phyloP scores from a whole-genome alignment of 495 filamentous ascomycete genomes.

The Penicillium angulare region DNA sequence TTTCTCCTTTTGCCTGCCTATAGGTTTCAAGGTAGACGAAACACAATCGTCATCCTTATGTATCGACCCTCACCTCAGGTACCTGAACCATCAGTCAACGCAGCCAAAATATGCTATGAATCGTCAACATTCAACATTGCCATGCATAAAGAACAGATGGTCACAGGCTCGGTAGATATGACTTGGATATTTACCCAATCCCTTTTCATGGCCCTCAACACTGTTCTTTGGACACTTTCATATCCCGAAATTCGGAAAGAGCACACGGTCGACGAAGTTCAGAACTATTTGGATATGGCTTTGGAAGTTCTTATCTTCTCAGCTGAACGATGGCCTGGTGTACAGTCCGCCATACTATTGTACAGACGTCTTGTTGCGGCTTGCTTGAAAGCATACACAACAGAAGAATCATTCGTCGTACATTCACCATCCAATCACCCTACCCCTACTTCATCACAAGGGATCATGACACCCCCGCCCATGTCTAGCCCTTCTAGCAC shows the following conservation, averaged over 20 bases:
- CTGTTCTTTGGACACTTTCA: constrained; percentile 82
- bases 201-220: constrained; percentile 84
- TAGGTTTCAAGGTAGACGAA: constrained; percentile 74
- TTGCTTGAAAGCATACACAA: constrained; percentile 78
- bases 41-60: constrained; percentile 82
- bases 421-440: constrained; percentile 57
- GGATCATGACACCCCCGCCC: constrained; percentile 47
- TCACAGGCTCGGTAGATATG: constrained; percentile 70
- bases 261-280: constrained; percentile 68
- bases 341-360: constrained; percentile 74
- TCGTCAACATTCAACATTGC: constrained; percentile 74
- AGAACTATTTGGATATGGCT: constrained; percentile 65
- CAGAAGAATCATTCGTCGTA: constrained; percentile 63
- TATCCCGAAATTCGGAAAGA: constrained; percentile 74
- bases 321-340: constrained; percentile 85
- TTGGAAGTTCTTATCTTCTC: constrained; percentile 72
- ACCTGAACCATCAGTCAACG: constrained; percentile 70
- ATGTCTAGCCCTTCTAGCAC: constrained; percentile 51
- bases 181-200: constrained; percentile 90
- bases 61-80: constrained; percentile 88
- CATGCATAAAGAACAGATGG: constrained; percentile 73
- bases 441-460: constrained; percentile 44
- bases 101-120: constrained; percentile 79
- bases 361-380: constrained; percentile 78
- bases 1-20: too few relatives aligned